Evolutionary conservation across 164 flowering plant genomes (phyloP).

Genomic region (Stephania japonica): DNA sequence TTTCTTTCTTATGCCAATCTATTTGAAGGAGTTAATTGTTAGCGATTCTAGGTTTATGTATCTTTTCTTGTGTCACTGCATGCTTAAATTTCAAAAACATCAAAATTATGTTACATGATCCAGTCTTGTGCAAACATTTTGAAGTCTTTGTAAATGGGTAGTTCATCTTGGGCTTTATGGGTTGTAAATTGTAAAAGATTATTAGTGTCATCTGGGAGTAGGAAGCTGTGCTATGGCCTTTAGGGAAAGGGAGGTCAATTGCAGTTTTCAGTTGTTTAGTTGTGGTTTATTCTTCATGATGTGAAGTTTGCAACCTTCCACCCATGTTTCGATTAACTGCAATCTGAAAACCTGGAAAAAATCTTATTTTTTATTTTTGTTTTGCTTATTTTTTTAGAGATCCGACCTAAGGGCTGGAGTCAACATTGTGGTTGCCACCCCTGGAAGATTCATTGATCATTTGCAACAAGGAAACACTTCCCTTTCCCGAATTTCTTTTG

Average conservation of each 20-base stretch:
- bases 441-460: conserved; percentile 67
- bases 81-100: background rate
- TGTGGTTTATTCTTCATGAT: background rate
- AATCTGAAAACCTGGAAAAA: background rate
- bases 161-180: no score
- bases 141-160: no score
- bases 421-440: conserved; percentile 62
- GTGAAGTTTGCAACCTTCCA: no score
- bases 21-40: no score
- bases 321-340: background rate
- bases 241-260: background rate
- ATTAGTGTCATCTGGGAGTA: background rate
- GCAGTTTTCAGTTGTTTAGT: background rate
- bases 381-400: conserved; percentile 14
- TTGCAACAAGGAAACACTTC: conserved; percentile 49
- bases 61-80: background rate
- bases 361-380: background rate
- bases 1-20: background rate
- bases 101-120: background rate
- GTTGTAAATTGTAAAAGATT: no score
- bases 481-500: conserved; percentile 41
- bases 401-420: conserved; percentile 42
- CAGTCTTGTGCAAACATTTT: background rate
- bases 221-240: background rate
- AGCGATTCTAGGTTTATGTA: no score